These are phyloP conservation scores for Deakozyma indianensis DNA, from an alignment of 805 yeast species.

Conservation along the genomic window DNA sequence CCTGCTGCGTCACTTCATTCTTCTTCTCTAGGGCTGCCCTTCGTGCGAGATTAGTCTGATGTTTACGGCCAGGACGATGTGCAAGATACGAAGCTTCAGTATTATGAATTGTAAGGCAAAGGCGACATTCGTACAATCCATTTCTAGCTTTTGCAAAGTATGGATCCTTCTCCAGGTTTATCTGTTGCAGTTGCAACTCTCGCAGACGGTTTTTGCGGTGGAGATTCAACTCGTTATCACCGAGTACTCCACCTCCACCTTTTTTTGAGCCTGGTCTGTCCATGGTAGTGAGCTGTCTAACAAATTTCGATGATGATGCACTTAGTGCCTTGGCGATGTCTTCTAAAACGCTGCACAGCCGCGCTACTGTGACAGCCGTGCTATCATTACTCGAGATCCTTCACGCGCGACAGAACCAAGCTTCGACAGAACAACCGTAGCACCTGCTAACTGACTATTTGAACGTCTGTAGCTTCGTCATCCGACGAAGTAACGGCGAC, in stretches of 20 bases:
- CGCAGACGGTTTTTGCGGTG: not conserved
- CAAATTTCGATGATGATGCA: no score
- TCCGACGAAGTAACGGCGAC: no score
- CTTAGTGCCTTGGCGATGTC: no score
- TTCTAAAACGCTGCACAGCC: no score
- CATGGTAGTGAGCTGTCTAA: no score
- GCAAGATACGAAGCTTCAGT: constrained; percentile 69
- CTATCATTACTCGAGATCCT: no score
- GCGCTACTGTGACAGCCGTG: no score
- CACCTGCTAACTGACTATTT: no score
- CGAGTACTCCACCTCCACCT: not conserved
- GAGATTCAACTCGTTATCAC: not conserved
- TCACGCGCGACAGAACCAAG: no score
- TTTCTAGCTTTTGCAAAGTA: not conserved
- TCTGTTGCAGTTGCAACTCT: not conserved
- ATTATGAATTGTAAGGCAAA: constrained; percentile 73
- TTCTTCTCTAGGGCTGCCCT: constrained; percentile 30
- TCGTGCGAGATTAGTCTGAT: constrained; percentile 55
- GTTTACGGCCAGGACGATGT: constrained; percentile 76
- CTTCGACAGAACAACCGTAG: no score
- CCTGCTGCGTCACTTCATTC: constrained; percentile 7
- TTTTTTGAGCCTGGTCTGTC: not conserved
- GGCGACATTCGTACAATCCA: constrained; percentile 73
- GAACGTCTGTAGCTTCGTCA: no score
- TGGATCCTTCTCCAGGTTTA: constrained; percentile 1